Base-by-base conservation (phyloP, 2,329 filamentous ascomycete species). In the Stachybotrys echinatus region DNA sequence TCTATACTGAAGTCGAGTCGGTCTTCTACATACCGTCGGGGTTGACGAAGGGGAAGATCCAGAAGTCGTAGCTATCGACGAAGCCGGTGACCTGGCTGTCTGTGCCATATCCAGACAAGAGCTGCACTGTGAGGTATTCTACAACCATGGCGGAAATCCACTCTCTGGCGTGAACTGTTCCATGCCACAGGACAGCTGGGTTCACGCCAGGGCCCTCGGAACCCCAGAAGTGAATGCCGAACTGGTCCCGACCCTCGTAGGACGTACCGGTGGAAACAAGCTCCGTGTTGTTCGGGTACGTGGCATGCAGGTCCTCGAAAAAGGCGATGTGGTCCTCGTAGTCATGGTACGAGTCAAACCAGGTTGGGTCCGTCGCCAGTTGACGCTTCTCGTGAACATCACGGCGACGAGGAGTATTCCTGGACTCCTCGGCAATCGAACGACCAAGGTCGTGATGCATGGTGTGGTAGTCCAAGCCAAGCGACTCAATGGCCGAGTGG, bases 151-250 rank as follows among this genome's bases (percentile, higher is more conserved):
- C 38, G 10, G 14, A 6, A 6, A 12, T 2, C 81, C 80, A 84
- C 61, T 84, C 80, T 42, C 80, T 71, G 8, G 79, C 78, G 60
- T 85, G 81, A 12, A 81, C 76, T 21, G 75, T 83, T 12, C 74
- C 75, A 60, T 84, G 80, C 58, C 77, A 74, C 42, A 83, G 69
- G 42, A 81, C 63, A 18, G 76, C 80, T 1, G 77, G 77, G 53
- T 77, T 77, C 23, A 57, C 63, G 23, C 74, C 72, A 47, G 67
- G 69, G 2, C 71, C 70, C 2, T 59, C 59, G 47, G 59, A 67
- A 2, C 79, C 80, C 64, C 71, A 83, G 48, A 83, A 67, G 53
- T 82, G 79, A 40, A 83, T 66, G 0, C 84, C 88, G 14, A 79
- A 76, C 49, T 91, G 89, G 53, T 65, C 52, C 22, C 72, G 68